Percentiles rank a stretch among this genome's conserved stretches.
phyloP scores from a whole-genome alignment of 371 early-diverging fungal species.

The Parasitella parasitica region DNA sequence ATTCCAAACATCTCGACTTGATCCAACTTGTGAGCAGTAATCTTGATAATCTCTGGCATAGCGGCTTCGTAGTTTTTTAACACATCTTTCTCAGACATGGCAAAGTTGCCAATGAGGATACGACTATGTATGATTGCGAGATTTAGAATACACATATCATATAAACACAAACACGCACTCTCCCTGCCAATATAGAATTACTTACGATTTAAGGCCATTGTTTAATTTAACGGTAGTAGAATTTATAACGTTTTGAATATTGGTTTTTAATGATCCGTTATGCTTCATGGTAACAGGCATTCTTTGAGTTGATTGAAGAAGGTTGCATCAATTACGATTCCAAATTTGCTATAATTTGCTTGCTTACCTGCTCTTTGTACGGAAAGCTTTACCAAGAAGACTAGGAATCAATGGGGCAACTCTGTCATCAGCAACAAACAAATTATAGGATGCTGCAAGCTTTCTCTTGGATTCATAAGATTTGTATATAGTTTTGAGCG shows the following conservation, averaged over 20 bases:
- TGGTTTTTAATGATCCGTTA: slow-evolving; percentile 6
- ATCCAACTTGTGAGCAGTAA: slow-evolving; percentile 9
- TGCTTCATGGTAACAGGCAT: slow-evolving; percentile 6
- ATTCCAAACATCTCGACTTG: slow-evolving; percentile 15
- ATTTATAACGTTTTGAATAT: slow-evolving; percentile 8
- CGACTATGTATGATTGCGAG: no score
- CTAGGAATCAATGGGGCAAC: slow-evolving; percentile 73
- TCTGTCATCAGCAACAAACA: slow-evolving; percentile 86
- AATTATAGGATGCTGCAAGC: slow-evolving; percentile 67
- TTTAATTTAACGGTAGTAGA: slow-evolving; percentile 15
- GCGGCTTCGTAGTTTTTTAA: slow-evolving; percentile 14
- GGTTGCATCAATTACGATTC: no score
- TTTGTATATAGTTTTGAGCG: slow-evolving; percentile 72
- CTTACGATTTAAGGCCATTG: slow-evolving; percentile 17
- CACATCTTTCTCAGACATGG: slow-evolving; percentile 15
- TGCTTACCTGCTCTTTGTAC: slow-evolving; percentile 74
- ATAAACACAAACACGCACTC: no score
- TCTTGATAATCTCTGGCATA: slow-evolving; percentile 14
- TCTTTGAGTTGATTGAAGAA: no score
- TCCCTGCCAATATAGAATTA: background rate
- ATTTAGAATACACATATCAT: no score
- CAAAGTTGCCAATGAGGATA: slow-evolving; percentile 21
- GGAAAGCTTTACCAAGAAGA: slow-evolving; percentile 78
- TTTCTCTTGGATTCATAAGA: slow-evolving; percentile 77
- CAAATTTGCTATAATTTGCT: no score